Evolutionary conservation across 208 protist genomes (phyloP), one percentile per base, ranked within the genome.

Genomic region (Porcisia hertigi): DNA sequence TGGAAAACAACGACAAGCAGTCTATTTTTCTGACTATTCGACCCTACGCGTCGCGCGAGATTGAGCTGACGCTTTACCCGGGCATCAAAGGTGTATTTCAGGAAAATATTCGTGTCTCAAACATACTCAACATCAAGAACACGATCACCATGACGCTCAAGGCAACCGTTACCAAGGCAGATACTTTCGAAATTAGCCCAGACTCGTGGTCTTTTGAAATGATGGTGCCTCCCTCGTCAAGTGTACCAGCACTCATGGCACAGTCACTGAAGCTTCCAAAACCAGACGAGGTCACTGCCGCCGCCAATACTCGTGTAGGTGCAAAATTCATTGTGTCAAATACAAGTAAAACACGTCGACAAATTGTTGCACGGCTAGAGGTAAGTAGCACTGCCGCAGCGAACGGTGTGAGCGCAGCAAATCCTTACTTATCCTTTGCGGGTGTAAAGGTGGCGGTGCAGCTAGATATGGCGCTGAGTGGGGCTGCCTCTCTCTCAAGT

Each of bases 161-260:
- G 76, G 93, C 93, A 30, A 87, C 77, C 0, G 91, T 97, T 6
- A 94, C 76, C 41, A 97, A 97, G 75, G 91, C 86, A 0, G 93
- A 97, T 77, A 97, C 93, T 12, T 97, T 97, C 73, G 93, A 97
- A 54, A 85, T 97, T 14, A 93, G 84, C 55, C 93, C 93, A 5
- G 89, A 94, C 65, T 91, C 88, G 52, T 95, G 90, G 89, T 94
- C 78, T 43, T 95, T 97, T 69, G 91, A 88, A 20, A 81, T 83
- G 62, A 78, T 94, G 36, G 71, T 84, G 34, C 84, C 93, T 12
- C 85, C 92, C 20, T 73, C 80, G 30, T 60, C 83, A 25, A 78
- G 81, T 43, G 55, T 52, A 18, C 30, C 59, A 0, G 39, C 70
- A 41, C 59, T 80, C 49, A 77, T 76, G 64, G 45, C 75, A 1